phyloP scores from a whole-genome alignment of 352 stramenopile genomes.

The Elongisporangium prolatum region DNA sequence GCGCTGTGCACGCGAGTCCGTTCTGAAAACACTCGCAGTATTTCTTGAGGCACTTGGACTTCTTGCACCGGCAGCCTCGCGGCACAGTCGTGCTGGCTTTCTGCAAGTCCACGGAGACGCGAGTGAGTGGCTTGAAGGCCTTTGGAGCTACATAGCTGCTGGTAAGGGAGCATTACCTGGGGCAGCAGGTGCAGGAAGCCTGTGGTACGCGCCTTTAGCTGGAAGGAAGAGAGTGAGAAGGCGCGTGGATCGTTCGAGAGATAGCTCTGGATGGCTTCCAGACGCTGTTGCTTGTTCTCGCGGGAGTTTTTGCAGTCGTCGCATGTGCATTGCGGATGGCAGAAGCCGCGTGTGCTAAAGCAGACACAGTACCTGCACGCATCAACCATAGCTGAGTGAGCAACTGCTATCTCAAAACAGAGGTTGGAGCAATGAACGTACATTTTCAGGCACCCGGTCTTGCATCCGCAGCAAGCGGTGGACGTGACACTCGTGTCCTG shows the following conservation, averaged over 20 bases:
- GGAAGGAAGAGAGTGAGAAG: constrained; percentile 56
- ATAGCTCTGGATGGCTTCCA: constrained; percentile 73
- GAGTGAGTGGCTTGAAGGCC: background rate
- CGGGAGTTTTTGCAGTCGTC: constrained; percentile 73
- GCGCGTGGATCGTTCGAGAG: constrained; percentile 69
- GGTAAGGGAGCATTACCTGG: constrained; percentile 23
- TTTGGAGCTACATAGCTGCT: too few species aligned
- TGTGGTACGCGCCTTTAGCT: constrained; percentile 18
- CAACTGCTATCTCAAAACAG: background rate
- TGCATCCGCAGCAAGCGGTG: constrained; percentile 77
- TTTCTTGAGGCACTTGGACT: constrained; percentile 97
- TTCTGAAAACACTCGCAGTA: constrained; percentile 98
- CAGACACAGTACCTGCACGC: constrained; percentile 68
- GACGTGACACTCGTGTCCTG: constrained; percentile 68
- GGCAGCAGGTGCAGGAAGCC: constrained; percentile 71
- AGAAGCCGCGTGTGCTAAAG: constrained; percentile 81
- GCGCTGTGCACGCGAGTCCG: constrained; percentile 81
- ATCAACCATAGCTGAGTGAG: constrained; percentile 2
- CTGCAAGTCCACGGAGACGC: constrained; percentile 8
- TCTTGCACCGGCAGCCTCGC: constrained; percentile 95
- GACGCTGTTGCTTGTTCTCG: constrained; percentile 47
- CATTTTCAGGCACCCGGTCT: constrained; percentile 84
- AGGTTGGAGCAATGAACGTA: constrained; percentile 4
- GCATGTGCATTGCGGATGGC: constrained; percentile 59
- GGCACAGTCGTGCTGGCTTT: constrained; percentile 74